Percentiles rank a stretch among this genome's conserved stretches.
These are phyloP conservation scores for Fusarium mundagurra DNA, from an alignment of 2,329 filamentous ascomycete species.

Conservation along the genomic window DNA sequence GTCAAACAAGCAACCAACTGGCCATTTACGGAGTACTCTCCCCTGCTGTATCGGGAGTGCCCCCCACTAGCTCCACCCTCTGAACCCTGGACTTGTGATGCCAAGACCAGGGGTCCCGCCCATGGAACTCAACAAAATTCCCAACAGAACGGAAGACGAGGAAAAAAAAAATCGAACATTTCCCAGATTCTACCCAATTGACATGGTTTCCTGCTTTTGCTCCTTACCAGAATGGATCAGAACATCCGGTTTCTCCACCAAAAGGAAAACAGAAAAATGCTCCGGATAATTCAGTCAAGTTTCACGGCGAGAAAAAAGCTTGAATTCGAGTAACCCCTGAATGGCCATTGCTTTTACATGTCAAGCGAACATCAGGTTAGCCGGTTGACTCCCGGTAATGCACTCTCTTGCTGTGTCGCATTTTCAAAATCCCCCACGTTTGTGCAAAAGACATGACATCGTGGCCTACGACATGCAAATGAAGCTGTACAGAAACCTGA, in stretches of 20 bases:
- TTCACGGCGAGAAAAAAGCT: constrained; percentile 2
- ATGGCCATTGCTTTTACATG: background rate
- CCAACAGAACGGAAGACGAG: constrained; percentile 47
- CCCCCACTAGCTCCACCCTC: constrained; percentile 11
- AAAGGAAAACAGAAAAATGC: constrained; percentile 2
- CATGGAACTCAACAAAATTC: constrained; percentile 49
- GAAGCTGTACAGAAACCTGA: constrained; percentile 9
- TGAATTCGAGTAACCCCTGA: constrained; percentile 1
- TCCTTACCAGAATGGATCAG: constrained; percentile 4
- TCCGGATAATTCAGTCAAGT: constrained; percentile 1
- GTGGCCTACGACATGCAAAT: constrained; percentile 12
- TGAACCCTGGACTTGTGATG: constrained; percentile 32
- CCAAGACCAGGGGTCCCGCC: constrained; percentile 40
- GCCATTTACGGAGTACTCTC: background rate
- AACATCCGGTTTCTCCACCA: constrained; percentile 16
- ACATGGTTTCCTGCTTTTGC: background rate
- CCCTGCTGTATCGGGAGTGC: constrained; percentile 7
- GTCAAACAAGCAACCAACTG: constrained; percentile 3
- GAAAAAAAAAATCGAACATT: constrained; percentile 17
- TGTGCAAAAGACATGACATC: background rate
- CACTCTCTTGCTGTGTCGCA: constrained; percentile 6
- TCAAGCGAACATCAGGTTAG: background rate
- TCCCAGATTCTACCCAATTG: constrained; percentile 5
- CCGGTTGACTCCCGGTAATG: background rate
- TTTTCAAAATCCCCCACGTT: constrained; percentile 18